A percentile compares a stretch with the other conserved stretches of the same genome.
Evolutionary conservation across 2,329 filamentous ascomycete genomes (phyloP).

Genomic region (Sporothrix euskadiensis): DNA sequence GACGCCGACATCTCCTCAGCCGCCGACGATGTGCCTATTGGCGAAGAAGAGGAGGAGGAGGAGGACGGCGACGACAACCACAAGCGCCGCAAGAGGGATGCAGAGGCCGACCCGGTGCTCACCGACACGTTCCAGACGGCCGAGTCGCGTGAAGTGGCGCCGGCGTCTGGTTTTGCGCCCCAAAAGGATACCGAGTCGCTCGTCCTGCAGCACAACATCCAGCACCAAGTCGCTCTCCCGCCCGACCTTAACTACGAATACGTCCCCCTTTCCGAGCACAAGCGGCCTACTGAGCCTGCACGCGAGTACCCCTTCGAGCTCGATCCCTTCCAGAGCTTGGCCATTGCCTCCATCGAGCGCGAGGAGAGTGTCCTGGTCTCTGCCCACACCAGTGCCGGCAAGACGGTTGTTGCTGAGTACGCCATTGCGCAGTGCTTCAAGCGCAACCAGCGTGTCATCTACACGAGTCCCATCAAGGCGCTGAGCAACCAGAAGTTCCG

Average conservation of each 20-base stretch:
- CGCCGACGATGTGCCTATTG: slow-evolving; percentile 40
- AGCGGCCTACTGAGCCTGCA: slow-evolving; percentile 82
- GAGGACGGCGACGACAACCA: slow-evolving; percentile 49
- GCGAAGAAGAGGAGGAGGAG: slow-evolving; percentile 45
- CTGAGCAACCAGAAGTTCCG: slow-evolving; percentile 98
- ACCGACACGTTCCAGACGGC: slow-evolving; percentile 95
- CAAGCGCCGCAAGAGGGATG: slow-evolving; percentile 65
- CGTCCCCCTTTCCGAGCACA: slow-evolving; percentile 91
- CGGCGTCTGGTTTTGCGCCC: slow-evolving; percentile 68
- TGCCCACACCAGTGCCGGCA: slow-evolving; percentile 95
- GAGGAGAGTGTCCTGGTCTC: slow-evolving; percentile 97
- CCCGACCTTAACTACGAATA: slow-evolving; percentile 94
- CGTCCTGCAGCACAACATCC: slow-evolving; percentile 92
- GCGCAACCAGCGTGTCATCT: slow-evolving; percentile 97
- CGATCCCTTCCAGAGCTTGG: slow-evolving; percentile 95
- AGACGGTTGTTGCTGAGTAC: slow-evolving; percentile 97
- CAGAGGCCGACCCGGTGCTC: slow-evolving; percentile 69
- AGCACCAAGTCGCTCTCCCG: slow-evolving; percentile 93
- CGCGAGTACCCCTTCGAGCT: slow-evolving; percentile 84
- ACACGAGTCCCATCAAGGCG: slow-evolving; percentile 98
- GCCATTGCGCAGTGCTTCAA: slow-evolving; percentile 96
- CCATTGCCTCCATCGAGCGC: slow-evolving; percentile 90
- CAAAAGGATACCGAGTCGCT: slow-evolving; percentile 67
- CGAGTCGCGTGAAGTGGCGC: slow-evolving; percentile 85
- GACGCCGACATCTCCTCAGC: slow-evolving; percentile 35